Percentiles rank a stretch among this genome's conserved stretches.
These are phyloP conservation scores for Ascocoryne sarcoides DNA, from an alignment of 2,329 filamentous ascomycete genomes.

Conservation along the genomic window DNA sequence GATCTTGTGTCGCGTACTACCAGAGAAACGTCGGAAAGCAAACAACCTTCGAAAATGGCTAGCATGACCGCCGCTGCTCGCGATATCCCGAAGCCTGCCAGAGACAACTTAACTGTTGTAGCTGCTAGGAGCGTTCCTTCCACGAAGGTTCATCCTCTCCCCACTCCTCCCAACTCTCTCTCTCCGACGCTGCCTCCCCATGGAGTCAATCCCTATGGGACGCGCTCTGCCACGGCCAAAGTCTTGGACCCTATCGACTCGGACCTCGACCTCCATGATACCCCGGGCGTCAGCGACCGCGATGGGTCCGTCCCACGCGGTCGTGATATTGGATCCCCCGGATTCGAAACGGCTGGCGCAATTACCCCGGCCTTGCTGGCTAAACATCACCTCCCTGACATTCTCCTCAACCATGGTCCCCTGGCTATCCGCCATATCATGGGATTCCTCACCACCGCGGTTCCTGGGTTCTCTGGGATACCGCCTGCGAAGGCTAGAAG, in stretches of 20 bases:
- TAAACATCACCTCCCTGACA: conserved; percentile 82
- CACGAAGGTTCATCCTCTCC: conserved; percentile 54
- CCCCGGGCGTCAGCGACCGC: conserved; percentile 37
- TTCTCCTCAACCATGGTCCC: conserved; percentile 81
- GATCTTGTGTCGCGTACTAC: conserved; percentile 21
- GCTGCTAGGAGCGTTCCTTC: conserved; percentile 53
- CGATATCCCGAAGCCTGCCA: conserved; percentile 54
- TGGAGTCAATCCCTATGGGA: conserved; percentile 57
- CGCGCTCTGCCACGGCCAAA: conserved; percentile 29
- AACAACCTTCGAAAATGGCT: conserved; percentile 44
- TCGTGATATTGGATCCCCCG: conserved; percentile 23
- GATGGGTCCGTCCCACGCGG: conserved; percentile 15
- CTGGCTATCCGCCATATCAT: conserved; percentile 93
- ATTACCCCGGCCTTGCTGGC: conserved; percentile 83
- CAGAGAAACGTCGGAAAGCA: conserved; percentile 27
- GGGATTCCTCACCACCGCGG: conserved; percentile 84
- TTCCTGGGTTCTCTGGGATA: conserved; percentile 86
- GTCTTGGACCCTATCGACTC: conserved; percentile 65
- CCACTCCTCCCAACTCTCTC: conserved; percentile 91
- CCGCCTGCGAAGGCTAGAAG: conserved; percentile 83
- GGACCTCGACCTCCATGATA: conserved; percentile 77
- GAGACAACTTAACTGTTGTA: conserved; percentile 68
- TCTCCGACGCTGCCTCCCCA: conserved; percentile 80
- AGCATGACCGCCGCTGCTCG: conserved; percentile 54
- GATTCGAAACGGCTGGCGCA: conserved; percentile 63